Evolutionary conservation across 257 asterid species (phyloP), one percentile per base, ranked within the genome.

Genomic region (Solanum boliviense): DNA sequence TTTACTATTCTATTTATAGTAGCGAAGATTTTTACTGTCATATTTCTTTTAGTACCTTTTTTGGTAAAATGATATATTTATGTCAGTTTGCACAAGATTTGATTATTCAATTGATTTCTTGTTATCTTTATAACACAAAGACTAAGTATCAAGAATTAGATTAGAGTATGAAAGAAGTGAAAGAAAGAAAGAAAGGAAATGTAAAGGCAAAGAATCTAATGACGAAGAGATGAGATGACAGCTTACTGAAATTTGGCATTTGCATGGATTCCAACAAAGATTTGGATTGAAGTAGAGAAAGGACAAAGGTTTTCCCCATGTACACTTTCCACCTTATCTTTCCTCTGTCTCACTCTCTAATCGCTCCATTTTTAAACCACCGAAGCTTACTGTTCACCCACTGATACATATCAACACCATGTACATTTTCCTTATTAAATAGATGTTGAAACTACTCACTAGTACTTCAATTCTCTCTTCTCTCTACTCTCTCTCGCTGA

Each of bases 241-340:
- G 86, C 87, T 89, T 89, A 84, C 83, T 83, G 84, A 83, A 79
- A 44, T 82, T 90, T 86, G 91, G 90, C 89, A 83, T 60, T 88
- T 84, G 91, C 90, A 91, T 89, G 92, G 85, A 90, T 87, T 86
- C 90, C 78, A 89, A 91, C 91, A 91, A 89, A 81, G 83, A 9
- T 65, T 79, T 91, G 91, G 91, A 84, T 86, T 87, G 83, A 21
- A 72, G 76, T 62, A 70, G 34, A 90, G 87, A 87, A 89, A 36
- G 88, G 86, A 91, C 90, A 90, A 88, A 90, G 35, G 79, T 75
- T 78, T 71, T 79, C 78, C 36, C 84, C 92, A 56, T 79, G 86
- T 91, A 90, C 92, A 90, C 92, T 91, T 89, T 85, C 91, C 90
- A 84, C 89, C 92, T 88, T 90, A 89, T 91, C 92, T 75, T 90